Evolutionary conservation across 306 rosid species (phyloP), one percentile per base, ranked within the genome.

Genomic region (Castanospermum australe): DNA sequence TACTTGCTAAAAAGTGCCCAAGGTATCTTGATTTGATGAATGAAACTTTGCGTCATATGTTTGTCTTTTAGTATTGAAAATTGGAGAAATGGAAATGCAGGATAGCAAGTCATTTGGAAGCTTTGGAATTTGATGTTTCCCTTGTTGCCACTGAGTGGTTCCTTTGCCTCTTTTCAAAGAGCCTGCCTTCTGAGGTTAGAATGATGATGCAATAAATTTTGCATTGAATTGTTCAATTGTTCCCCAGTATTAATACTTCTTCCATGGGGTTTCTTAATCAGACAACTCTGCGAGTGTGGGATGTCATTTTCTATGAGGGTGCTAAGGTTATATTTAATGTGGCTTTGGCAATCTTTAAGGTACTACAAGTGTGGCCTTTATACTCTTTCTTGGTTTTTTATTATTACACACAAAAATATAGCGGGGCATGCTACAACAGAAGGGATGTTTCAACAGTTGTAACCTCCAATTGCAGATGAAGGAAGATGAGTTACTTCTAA

Each of bases 91-190:
- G 77, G 60, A 80, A 87, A 84, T 88, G 88, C 94, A 96, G 99
- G 92, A 83, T 93, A 38, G 93, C 96, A 3, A 25, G 79, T 59
- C 98, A 96, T 90, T 86, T 96, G 88, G 98, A 93, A 84, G 87
- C 88, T 70, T 72, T 96, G 85, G 97, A 90, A 36, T 96, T 96
- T 75, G 99, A 96, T 76, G 94, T 93, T 81, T 96, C 99, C 76
- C 99, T 96, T 83, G 98, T 96, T 67, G 91, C 98, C 79, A 93
- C 99, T 0, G 98, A 96, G 90, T 96, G 99, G 97, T 96, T 96
- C 85, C 93, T 93, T 11, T 96, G 99, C 84, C 90, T 96, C 67
- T 96, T 96, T 60, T 93, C 99, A 0, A 96, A 96, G 81, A 96
- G 99, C 78, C 71, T 96, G 50, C 99, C 99, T 79, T 96, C 98